A percentile compares a stretch with the other conserved stretches of the same genome.
phyloP scores from a whole-genome alignment of 1,139 yeast species.

The Casaregolazyma lundiana region DNA sequence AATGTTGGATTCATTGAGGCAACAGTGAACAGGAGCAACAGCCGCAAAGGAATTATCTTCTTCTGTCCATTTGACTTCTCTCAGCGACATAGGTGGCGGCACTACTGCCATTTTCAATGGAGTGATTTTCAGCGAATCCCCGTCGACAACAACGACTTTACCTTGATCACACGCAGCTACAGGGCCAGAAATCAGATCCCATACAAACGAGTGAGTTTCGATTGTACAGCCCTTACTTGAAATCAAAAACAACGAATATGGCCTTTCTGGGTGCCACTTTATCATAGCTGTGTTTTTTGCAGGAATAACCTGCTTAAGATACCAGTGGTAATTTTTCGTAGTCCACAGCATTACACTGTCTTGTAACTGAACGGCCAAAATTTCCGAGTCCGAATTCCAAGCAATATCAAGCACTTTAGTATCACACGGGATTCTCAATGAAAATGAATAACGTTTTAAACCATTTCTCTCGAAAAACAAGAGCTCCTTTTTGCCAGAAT shows the following conservation, averaged over 20 bases:
- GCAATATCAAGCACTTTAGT: slow-evolving; percentile 49
- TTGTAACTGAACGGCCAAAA: slow-evolving; percentile 60
- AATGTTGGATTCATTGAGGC: slow-evolving; percentile 6
- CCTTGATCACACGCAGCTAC: slow-evolving; percentile 72
- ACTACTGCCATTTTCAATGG: slow-evolving; percentile 83
- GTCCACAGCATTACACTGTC: slow-evolving; percentile 82
- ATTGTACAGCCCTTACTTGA: slow-evolving; percentile 36
- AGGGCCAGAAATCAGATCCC: slow-evolving; percentile 64
- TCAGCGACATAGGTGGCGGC: slow-evolving; percentile 84
- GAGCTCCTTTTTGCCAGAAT: slow-evolving; percentile 24
- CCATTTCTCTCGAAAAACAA: slow-evolving; percentile 94
- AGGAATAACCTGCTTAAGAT: slow-evolving; percentile 71
- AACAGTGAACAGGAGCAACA: slow-evolving; percentile 8
- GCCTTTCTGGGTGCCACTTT: slow-evolving; percentile 88
- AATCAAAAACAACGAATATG: slow-evolving; percentile 59
- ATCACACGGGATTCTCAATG: slow-evolving; percentile 53
- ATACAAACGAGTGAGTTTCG: slow-evolving; percentile 65
- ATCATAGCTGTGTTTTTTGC: slow-evolving; percentile 43
- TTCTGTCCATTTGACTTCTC: slow-evolving; percentile 8
- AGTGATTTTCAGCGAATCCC: slow-evolving; percentile 64
- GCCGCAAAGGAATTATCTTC: not conserved
- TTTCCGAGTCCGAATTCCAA: slow-evolving; percentile 84
- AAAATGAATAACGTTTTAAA: slow-evolving; percentile 81
- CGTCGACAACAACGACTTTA: slow-evolving; percentile 77
- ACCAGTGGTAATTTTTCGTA: slow-evolving; percentile 92